Percentiles rank a stretch among this genome's conserved stretches.
phyloP scores from a whole-genome alignment of 176 grass and related monocot genomes.

The Oryza officinalis region DNA sequence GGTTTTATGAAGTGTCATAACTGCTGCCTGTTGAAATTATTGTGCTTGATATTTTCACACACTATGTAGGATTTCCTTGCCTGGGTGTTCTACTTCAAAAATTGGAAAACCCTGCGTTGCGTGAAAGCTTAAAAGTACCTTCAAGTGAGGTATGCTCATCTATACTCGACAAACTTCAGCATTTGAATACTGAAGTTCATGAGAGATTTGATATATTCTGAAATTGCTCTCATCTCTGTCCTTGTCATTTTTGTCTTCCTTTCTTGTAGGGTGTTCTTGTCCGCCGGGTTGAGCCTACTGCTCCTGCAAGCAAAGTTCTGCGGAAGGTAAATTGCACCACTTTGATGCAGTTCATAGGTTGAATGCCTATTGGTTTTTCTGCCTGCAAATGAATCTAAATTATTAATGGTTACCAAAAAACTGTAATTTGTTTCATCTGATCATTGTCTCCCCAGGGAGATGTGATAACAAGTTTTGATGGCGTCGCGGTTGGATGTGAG shows the following conservation, averaged over 20 bases:
- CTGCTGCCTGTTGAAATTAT: slow-evolving; percentile 22
- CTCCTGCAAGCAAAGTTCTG: slow-evolving; percentile 71
- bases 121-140: slow-evolving; percentile 88
- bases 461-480: slow-evolving; percentile 98
- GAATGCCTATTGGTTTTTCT: slow-evolving; percentile 16
- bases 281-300: slow-evolving; percentile 92
- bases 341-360: slow-evolving; percentile 30
- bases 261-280: slow-evolving; percentile 85
- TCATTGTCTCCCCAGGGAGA: slow-evolving; percentile 76
- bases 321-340: slow-evolving; percentile 56
- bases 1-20: neutral
- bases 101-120: slow-evolving; percentile 87
- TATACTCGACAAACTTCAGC: slow-evolving; percentile 26
- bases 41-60: slow-evolving; percentile 26
- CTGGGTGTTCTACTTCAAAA: slow-evolving; percentile 97
- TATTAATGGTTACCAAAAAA: slow-evolving; percentile 24
- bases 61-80: slow-evolving; percentile 87
- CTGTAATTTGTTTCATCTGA: slow-evolving; percentile 22
- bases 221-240: slow-evolving; percentile 19
- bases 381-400: slow-evolving; percentile 27
- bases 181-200: slow-evolving; percentile 17
- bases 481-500: slow-evolving; percentile 76
- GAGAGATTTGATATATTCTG: slow-evolving; percentile 3
- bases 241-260: slow-evolving; percentile 24
- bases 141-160: slow-evolving; percentile 73